Percentiles rank a stretch among this genome's conserved stretches.
Evolutionary conservation across 179 eudicot species (phyloP).

Genomic region (Beta macrorhiza): DNA sequence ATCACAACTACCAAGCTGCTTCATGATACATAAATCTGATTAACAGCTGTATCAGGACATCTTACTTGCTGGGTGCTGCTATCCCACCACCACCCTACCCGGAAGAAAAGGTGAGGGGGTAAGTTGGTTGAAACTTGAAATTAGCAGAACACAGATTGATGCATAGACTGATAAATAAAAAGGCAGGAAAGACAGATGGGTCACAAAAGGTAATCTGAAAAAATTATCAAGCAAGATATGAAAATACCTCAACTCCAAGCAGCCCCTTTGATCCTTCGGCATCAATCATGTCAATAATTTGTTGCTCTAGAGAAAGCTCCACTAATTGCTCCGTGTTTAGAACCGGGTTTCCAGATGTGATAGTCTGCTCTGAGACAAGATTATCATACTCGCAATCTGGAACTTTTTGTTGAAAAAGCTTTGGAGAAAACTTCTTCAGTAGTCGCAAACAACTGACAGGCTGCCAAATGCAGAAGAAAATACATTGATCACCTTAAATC

Average conservation of each 20-base stretch:
- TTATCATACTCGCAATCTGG: conserved; percentile 44
- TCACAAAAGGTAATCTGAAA: background rate
- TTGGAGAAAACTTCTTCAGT: conserved; percentile 67
- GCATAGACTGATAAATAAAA: background rate
- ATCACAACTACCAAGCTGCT: background rate
- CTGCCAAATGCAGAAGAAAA: conserved; percentile 37
- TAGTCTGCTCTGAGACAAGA: conserved; percentile 46
- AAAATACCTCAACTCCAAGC: conserved; percentile 63
- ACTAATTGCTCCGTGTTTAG: conserved; percentile 75
- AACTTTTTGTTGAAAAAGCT: conserved; percentile 57
- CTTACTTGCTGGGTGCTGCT: background rate
- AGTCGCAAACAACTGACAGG: conserved; percentile 75
- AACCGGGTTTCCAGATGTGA: conserved; percentile 46
- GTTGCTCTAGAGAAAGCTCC: conserved; percentile 92
- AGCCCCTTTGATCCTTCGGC: conserved; percentile 82
- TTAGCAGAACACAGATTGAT: background rate
- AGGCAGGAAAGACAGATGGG: background rate
- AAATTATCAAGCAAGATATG: conserved; percentile 13
- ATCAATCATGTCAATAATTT: conserved; percentile 82
- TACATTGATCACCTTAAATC: background rate
- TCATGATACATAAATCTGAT: background rate
- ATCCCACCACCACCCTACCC: background rate
- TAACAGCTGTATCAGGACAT: background rate
- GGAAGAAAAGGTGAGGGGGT: background rate
- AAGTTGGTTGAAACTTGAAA: background rate